Evolutionary conservation across 345 rosid species (phyloP).

Genomic region (Syzygium grande): DNA sequence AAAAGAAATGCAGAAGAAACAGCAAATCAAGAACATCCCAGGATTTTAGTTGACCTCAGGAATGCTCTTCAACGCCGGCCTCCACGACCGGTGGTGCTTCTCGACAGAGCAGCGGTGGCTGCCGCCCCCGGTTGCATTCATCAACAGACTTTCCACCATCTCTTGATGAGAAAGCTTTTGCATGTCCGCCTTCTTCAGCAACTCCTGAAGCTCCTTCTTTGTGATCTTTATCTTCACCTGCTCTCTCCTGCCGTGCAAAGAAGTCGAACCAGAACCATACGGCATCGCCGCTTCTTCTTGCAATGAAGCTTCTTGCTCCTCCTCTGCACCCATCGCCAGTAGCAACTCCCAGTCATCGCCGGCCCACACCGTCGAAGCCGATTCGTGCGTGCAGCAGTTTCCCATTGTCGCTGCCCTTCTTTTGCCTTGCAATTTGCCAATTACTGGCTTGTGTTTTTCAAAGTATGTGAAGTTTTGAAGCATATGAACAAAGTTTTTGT

Average conservation of each 20-base stretch:
- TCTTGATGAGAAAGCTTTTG: constrained; percentile 36
- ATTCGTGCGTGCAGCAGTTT: background rate
- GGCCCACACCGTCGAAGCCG: background rate
- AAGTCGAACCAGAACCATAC: background rate
- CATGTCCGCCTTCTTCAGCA: constrained; percentile 27
- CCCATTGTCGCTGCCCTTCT: constrained; percentile 1
- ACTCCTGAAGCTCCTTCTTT: constrained; percentile 53
- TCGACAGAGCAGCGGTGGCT: background rate
- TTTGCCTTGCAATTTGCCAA: background rate
- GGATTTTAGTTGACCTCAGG: constrained; percentile 49
- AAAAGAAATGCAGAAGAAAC: background rate
- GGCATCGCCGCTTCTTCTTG: background rate
- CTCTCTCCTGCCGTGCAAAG: background rate
- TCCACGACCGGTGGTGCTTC: constrained; percentile 36
- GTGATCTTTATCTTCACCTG: constrained; percentile 66
- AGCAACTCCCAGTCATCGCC: background rate
- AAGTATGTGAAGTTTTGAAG: background rate
- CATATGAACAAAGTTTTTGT: background rate
- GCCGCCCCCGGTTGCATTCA: background rate
- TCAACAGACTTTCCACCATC: constrained; percentile 12
- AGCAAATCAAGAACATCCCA: background rate
- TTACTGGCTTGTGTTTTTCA: background rate
- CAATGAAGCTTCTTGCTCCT: background rate
- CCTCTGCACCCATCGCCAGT: background rate
- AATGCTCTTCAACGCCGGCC: constrained; percentile 60